A percentile compares a stretch with the other conserved stretches of the same genome.
These are phyloP conservation scores for Calocybe indica DNA, from an alignment of 768 basidiomycete species.

Conservation along the genomic window DNA sequence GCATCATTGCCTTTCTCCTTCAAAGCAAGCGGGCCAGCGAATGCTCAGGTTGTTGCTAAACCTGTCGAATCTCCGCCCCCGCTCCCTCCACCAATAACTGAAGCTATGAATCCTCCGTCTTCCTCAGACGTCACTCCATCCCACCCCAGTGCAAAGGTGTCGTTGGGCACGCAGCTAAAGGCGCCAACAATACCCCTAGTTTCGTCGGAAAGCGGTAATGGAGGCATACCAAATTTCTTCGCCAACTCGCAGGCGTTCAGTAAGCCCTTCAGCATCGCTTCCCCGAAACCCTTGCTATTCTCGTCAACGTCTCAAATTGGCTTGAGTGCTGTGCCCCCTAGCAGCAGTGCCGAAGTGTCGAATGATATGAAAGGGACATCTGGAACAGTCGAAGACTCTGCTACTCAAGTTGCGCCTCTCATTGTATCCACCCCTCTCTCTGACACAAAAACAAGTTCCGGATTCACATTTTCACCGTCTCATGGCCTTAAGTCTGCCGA, in stretches of 20 bases:
- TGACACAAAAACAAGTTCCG: too few species aligned
- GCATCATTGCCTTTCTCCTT: constrained; percentile 57
- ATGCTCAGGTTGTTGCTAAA: constrained; percentile 7
- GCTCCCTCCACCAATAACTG: not conserved
- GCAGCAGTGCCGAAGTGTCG: too few species aligned
- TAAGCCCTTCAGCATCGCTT: constrained; percentile 27
- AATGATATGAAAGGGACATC: too few species aligned
- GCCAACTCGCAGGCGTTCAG: constrained; percentile 41
- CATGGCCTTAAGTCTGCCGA: too few species aligned
- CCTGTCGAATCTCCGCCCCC: not conserved
- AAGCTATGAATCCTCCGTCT: not conserved
- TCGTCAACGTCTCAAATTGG: constrained; percentile 17
- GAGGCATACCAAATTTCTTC: constrained; percentile 60
- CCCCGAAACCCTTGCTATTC: constrained; percentile 19
- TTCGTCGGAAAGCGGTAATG: constrained; percentile 3
- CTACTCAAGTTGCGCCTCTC: too few species aligned
- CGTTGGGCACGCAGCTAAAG: not conserved
- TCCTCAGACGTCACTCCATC: not conserved
- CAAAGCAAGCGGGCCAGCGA: constrained; percentile 20
- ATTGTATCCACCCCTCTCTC: too few species aligned
- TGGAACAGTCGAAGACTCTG: too few species aligned
- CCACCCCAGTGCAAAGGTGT: too few species aligned
- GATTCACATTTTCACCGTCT: too few species aligned
- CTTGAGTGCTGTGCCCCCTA: not conserved
- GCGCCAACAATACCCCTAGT: constrained; percentile 3